A percentile compares a stretch with the other conserved stretches of the same genome.
These are phyloP conservation scores for Wilhelminamyces savonicus DNA, from an alignment of 805 yeast genomes.

Conservation along the genomic window DNA sequence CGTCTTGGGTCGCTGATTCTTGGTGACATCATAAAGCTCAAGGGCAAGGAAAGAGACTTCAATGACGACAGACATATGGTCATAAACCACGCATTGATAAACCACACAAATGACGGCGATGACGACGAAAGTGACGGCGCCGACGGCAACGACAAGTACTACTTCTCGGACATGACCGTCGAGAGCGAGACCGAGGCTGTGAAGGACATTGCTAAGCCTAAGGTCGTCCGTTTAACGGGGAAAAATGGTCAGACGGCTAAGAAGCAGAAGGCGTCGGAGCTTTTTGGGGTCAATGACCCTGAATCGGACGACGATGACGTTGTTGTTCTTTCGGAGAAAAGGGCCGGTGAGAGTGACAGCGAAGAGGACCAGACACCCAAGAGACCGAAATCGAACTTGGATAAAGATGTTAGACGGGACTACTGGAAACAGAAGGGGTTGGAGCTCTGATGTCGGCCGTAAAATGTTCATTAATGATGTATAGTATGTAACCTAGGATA, in stretches of 20 bases:
- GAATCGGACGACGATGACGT: conserved; percentile 11
- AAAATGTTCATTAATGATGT: not conserved
- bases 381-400: conserved; percentile 16
- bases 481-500: not conserved
- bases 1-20: conserved; percentile 68
- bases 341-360: conserved; percentile 3
- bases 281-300: conserved; percentile 13
- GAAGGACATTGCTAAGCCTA: conserved; percentile 3
- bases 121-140: conserved; percentile 29
- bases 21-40: conserved; percentile 72
- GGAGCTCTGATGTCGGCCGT: conserved; percentile 13
- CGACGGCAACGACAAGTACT: conserved; percentile 33
- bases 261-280: conserved; percentile 11
- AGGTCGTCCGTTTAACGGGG: too few relatives aligned
- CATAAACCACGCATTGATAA: conserved; percentile 49
- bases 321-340: not conserved
- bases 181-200: conserved; percentile 19
- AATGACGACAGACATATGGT: conserved; percentile 66
- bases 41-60: conserved; percentile 71
- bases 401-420: conserved; percentile 30
- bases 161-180: conserved; percentile 37
- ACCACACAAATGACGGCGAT: conserved; percentile 16
- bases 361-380: too few relatives aligned
- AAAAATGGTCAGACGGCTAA: conserved; percentile 2
- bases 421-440: conserved; percentile 40